A percentile compares a stretch with the other conserved stretches of the same genome.
Conservation (phyloP, 306 rosid genomes). For the Cucurbita argyrosperma region DNA sequence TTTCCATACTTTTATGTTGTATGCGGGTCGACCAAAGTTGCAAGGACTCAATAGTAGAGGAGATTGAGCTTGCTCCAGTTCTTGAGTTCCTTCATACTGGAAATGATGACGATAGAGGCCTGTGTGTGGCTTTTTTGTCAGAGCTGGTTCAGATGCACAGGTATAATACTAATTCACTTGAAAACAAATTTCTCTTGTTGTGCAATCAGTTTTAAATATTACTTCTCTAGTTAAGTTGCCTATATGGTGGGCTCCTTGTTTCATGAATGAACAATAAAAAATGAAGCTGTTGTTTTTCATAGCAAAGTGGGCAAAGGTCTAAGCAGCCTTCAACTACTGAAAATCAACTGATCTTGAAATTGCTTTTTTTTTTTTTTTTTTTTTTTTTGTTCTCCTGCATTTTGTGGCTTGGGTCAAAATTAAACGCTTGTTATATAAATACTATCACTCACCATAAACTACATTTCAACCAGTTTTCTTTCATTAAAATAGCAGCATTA, state of each 20-base stretch:
- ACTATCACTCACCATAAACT: background rate
- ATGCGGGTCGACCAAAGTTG: constrained; percentile 69
- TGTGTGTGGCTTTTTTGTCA: constrained; percentile 64
- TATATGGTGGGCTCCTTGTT: background rate
- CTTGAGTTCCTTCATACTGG: constrained; percentile 74
- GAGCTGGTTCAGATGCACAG: constrained; percentile 72
- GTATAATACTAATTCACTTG: constrained; percentile 12
- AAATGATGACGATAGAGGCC: constrained; percentile 50
- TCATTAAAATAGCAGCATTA: background rate
- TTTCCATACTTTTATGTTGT: constrained; percentile 69
- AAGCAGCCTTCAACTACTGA: background rate
- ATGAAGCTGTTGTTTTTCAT: background rate
- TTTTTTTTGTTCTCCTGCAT: too few relatives aligned
- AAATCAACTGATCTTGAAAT: background rate
- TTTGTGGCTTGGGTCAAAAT: background rate
- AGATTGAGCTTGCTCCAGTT: constrained; percentile 49
- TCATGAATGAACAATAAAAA: background rate
- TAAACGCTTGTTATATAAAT: background rate
- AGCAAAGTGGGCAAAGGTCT: background rate
- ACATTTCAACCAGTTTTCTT: background rate
- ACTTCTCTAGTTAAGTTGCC: background rate
- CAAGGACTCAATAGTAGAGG: constrained; percentile 45
- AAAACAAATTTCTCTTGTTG: background rate
- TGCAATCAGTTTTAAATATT: background rate
- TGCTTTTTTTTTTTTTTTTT: background rate